These are phyloP conservation scores for Curvularia sp. DNA, from an alignment of 2,329 filamentous ascomycete genomes.

Conservation along the genomic window DNA sequence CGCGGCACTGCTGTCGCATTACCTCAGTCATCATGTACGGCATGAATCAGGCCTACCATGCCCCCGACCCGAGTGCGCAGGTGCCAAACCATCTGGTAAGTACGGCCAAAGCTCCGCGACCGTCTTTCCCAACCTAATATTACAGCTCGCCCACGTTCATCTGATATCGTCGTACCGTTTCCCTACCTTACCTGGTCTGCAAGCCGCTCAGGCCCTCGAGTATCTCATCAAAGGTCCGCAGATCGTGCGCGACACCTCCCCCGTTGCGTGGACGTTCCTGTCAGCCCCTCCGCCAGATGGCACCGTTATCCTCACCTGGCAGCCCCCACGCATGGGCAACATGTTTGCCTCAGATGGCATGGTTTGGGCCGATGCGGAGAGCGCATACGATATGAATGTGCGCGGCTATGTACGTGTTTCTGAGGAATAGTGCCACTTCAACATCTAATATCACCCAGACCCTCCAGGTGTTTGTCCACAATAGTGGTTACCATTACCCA, in stretches of 20 bases:
- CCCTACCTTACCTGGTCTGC: constrained; percentile 73
- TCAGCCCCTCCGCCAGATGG: constrained; percentile 78
- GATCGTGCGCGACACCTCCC: constrained; percentile 81
- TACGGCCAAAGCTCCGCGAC: constrained; percentile 17
- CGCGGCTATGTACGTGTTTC: constrained; percentile 66
- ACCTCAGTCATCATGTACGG: constrained; percentile 39
- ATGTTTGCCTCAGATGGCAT: constrained; percentile 92
- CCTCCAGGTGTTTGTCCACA: constrained; percentile 87
- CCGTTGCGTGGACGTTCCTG: constrained; percentile 94
- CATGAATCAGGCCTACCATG: constrained; percentile 46
- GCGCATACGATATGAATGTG: constrained; percentile 76
- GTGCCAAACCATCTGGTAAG: constrained; percentile 47
- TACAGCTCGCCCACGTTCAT: constrained; percentile 84
- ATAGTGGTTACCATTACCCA: constrained; percentile 77
- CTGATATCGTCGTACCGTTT: constrained; percentile 85
- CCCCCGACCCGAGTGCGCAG: constrained; percentile 45
- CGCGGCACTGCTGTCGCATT: constrained; percentile 40
- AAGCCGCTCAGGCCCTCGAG: constrained; percentile 78
- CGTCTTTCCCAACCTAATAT: constrained; percentile 28
- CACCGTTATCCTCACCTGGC: constrained; percentile 85
- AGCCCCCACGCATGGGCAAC: constrained; percentile 72
- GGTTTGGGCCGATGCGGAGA: constrained; percentile 85
- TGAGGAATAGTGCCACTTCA: not conserved
- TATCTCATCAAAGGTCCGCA: constrained; percentile 85
- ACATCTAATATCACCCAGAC: constrained; percentile 62